phyloP scores from a whole-genome alignment of 2,329 filamentous ascomycete species.

The Arthrobotrys pseudoclavata region DNA sequence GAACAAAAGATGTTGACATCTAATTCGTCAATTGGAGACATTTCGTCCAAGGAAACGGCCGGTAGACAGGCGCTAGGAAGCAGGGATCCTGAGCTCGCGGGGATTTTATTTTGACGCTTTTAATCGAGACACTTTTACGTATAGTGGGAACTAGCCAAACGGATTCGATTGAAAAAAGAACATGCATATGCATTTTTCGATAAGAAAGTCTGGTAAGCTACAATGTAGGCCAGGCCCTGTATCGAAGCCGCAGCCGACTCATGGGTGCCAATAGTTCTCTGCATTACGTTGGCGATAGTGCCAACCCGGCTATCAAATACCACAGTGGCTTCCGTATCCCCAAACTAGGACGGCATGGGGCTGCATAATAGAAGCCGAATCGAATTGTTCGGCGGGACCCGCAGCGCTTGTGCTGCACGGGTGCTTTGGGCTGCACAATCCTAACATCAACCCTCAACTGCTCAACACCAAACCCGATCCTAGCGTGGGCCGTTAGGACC shows the following conservation, averaged over 20 bases:
- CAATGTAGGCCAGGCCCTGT: slow-evolving; percentile 28
- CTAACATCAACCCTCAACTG: slow-evolving; percentile 23
- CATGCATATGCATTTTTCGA: slow-evolving; percentile 43
- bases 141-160: slow-evolving; percentile 1
- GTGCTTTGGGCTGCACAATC: slow-evolving; percentile 44
- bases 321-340: slow-evolving; percentile 40
- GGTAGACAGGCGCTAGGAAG: slow-evolving; percentile 44
- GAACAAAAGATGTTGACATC: slow-evolving; percentile 31
- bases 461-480: slow-evolving; percentile 22
- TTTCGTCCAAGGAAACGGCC: slow-evolving; percentile 36
- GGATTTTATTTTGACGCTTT: slow-evolving; percentile 24
- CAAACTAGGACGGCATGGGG: slow-evolving; percentile 37
- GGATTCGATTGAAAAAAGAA: slow-evolving; percentile 23
- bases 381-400: slow-evolving; percentile 36
- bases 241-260: slow-evolving; percentile 54
- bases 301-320: slow-evolving; percentile 52
- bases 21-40: slow-evolving; percentile 39
- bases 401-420: slow-evolving; percentile 26
- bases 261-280: slow-evolving; percentile 23
- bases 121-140: slow-evolving; percentile 30
- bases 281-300: slow-evolving; percentile 47
- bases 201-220: slow-evolving; percentile 30
- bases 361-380: slow-evolving; percentile 35
- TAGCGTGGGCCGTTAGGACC: slow-evolving; percentile 25
- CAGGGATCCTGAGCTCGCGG: slow-evolving; percentile 41